A percentile compares a stretch with the other conserved stretches of the same genome.
phyloP scores from a whole-genome alignment of 441 rosid species.

The Adansonia grandidieri region DNA sequence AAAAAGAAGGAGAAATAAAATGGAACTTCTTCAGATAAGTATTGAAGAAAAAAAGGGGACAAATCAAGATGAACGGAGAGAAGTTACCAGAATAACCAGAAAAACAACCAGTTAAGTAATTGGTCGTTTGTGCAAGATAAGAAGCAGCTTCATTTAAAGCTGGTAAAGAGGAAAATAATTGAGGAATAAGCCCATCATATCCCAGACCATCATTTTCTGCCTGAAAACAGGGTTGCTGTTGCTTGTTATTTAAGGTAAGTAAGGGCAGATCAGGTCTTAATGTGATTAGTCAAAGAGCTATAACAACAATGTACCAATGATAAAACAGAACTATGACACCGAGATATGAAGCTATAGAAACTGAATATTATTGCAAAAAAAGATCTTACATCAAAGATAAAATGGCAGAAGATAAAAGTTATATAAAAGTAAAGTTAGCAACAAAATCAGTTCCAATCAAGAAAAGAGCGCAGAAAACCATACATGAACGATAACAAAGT shows the following conservation, averaged over 20 bases:
- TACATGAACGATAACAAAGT: neutral
- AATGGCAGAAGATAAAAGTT: neutral
- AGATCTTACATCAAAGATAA: neutral
- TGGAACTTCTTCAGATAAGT: neutral
- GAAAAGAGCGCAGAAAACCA: constrained; percentile 9
- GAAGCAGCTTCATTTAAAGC: constrained; percentile 82
- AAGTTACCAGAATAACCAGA: constrained; percentile 71
- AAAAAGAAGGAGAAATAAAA: neutral
- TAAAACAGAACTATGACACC: constrained; percentile 6
- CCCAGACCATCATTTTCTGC: constrained; percentile 42
- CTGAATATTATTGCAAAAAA: constrained; percentile 7
- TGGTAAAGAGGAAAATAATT: constrained; percentile 66
- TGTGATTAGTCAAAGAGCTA: constrained; percentile 9
- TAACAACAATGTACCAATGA: neutral
- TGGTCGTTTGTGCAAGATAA: constrained; percentile 79
- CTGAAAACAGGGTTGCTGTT: constrained; percentile 26
- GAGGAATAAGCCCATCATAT: constrained; percentile 55
- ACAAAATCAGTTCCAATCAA: neutral
- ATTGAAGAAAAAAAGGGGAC: neutral
- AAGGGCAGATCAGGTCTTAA: neutral
- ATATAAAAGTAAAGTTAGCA: neutral
- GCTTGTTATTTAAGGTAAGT: neutral
- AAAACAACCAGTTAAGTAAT: constrained; percentile 83
- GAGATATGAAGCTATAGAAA: neutral
- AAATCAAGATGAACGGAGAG: constrained; percentile 12